Evolutionary conservation across 2,329 filamentous ascomycete genomes (phyloP), one percentile per base, ranked within the genome.

Genomic region (Pseudocercospora musae): DNA sequence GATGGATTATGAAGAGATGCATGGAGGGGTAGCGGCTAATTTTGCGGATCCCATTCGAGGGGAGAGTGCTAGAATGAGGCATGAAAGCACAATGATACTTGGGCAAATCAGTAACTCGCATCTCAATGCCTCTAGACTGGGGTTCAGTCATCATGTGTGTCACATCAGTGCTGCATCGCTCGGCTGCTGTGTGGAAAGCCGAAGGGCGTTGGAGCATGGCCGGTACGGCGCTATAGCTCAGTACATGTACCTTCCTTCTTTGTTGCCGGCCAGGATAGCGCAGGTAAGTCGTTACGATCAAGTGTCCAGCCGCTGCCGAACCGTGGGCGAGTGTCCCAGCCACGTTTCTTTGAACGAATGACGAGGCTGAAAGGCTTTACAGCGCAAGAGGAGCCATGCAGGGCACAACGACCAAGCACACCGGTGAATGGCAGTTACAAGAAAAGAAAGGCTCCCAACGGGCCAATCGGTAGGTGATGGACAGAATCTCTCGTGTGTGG

Each of bases 311-410:
- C 37, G 37, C n/a, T 40, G 37, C 37, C 37, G 37, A 40, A 40
- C 15, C 37, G 37, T 40, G 37, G 37, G 15, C 37, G 37, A 18
- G 15, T 9, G 48, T 29, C 21, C 52, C 52, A 33, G 52, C 52
- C 52, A 54, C 52, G 31, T 20, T 40, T 54, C 52, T 31, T 54
- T 40, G 25, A 37, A 54, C 52, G 29, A 54, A 54, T 54, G 18
- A 15, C 40, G 52, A 54, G 52, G 52, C 48, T 52, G 48, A 52
- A 52, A 52, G 25, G 31, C 52, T 13, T 4, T 40, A 29, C 27
- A 25, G 29, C 52, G 29, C 52, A 54, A 37, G 21, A 37, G n/a
- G 29, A 18, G 25, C 27, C 13, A 37, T 54, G 52, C 52, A 54
- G 52, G 52, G 52, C 25, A 40, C 44, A 48, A 20, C 10, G 44